Evolutionary conservation across 2,329 filamentous ascomycete genomes (phyloP).

Genomic region (Lasiodiplodia theobromae): DNA sequence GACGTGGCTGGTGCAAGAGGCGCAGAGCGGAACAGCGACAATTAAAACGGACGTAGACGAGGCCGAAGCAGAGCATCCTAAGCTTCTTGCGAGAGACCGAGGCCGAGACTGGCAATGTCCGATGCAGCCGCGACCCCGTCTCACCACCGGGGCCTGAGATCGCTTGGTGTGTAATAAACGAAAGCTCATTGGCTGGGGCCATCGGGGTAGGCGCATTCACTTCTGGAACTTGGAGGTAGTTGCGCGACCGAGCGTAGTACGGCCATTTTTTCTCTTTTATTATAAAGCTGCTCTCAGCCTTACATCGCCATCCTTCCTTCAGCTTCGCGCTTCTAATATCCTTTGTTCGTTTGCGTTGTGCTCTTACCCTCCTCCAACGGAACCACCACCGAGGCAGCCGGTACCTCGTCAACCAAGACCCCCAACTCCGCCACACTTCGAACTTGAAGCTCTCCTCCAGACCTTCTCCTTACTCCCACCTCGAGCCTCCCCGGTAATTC

Average conservation of each 20-base stretch:
- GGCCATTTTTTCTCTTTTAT: background rate
- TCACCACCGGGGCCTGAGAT: conserved; percentile 10
- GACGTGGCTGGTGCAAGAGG: background rate
- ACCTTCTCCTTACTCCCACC: background rate
- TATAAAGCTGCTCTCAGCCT: background rate
- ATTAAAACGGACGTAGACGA: background rate
- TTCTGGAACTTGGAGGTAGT: background rate
- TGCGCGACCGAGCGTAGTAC: background rate
- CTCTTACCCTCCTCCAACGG: background rate
- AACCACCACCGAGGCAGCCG: conserved; percentile 9
- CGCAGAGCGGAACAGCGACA: background rate
- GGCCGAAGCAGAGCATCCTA: background rate
- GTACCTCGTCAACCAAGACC: background rate
- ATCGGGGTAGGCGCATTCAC: background rate
- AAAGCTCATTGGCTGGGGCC: background rate
- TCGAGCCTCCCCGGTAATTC: background rate
- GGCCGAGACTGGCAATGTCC: background rate
- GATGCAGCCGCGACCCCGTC: conserved; percentile 1
- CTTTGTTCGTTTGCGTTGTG: background rate
- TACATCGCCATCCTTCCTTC: background rate
- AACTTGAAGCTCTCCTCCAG: background rate
- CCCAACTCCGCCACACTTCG: background rate
- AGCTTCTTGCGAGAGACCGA: background rate
- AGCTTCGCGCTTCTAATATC: background rate
- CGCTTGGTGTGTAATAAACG: conserved; percentile 2